Evolutionary conservation across 2,329 filamentous ascomycete species (phyloP).

Genomic region (Ascosphaera aggregata): DNA sequence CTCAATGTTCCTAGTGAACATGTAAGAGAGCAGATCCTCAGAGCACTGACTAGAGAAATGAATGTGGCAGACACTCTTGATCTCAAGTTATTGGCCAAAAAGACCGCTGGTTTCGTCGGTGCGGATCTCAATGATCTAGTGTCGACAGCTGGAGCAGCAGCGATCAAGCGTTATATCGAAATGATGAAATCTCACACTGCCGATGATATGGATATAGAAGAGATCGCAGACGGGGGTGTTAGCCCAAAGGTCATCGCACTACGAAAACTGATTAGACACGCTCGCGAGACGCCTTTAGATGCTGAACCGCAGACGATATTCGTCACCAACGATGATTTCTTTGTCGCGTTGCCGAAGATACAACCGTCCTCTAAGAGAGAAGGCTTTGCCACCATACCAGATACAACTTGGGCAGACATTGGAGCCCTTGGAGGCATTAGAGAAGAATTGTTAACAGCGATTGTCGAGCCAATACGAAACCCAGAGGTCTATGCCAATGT

Average conservation of each 20-base stretch:
- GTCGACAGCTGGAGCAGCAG: constrained; percentile 38
- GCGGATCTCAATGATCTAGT: constrained; percentile 70
- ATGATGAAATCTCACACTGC: constrained; percentile 24
- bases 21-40: constrained; percentile 92
- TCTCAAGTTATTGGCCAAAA: constrained; percentile 82
- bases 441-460: constrained; percentile 58
- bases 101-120: constrained; percentile 98
- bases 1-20: constrained; percentile 96
- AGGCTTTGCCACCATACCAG: constrained; percentile 83
- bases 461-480: constrained; percentile 70
- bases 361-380: constrained; percentile 70
- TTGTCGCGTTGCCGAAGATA: constrained; percentile 48
- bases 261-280: constrained; percentile 29
- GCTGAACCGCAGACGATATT: constrained; percentile 30
- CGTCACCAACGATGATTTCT: constrained; percentile 46
- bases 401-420: constrained; percentile 82
- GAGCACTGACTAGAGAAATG: constrained; percentile 99
- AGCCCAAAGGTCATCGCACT: constrained; percentile 22
- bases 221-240: constrained; percentile 7
- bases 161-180: constrained; percentile 36
- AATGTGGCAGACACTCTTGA: constrained; percentile 95
- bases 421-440: constrained; percentile 64
- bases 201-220: constrained; percentile 31
- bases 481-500: constrained; percentile 43
- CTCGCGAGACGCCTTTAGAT: constrained; percentile 27